Evolutionary conservation across 169 alveolate species (phyloP).

Genomic region (Perkinsus marinus): DNA sequence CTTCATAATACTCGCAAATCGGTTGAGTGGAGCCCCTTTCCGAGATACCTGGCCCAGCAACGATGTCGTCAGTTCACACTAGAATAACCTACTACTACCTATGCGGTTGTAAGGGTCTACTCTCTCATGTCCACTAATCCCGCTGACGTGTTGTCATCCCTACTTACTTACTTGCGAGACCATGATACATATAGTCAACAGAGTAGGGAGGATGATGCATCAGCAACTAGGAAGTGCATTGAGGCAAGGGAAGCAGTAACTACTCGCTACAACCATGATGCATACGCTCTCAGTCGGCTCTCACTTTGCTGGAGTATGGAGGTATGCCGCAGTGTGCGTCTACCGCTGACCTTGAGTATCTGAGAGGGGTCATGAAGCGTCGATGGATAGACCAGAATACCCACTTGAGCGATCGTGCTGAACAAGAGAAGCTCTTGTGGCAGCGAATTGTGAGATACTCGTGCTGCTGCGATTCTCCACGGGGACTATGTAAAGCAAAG

Average conservation of each 20-base stretch:
- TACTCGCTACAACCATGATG: background rate
- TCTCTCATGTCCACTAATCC: background rate
- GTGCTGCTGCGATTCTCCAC: background rate
- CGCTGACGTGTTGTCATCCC: background rate
- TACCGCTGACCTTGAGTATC: background rate
- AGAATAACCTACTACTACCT: too few relatives aligned
- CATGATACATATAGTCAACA: background rate
- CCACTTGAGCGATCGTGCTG: background rate
- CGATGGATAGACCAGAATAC: background rate
- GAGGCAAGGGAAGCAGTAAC: background rate
- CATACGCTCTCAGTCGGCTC: background rate
- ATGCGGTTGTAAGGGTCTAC: too few relatives aligned
- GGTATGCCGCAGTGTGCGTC: background rate
- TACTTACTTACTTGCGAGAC: background rate
- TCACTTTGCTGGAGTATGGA: background rate
- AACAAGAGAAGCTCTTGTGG: background rate
- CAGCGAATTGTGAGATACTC: background rate
- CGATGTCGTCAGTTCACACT: too few relatives aligned
- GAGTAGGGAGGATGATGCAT: background rate
- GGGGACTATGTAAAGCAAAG: too few relatives aligned
- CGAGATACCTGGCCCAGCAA: too few relatives aligned
- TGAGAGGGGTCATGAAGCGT: background rate
- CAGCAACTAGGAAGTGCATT: background rate
- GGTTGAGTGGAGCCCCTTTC: too few relatives aligned
- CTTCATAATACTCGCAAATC: too few relatives aligned